These are phyloP conservation scores for Aeschynomene evenia DNA, from an alignment of 306 rosid genomes.

Conservation along the genomic window DNA sequence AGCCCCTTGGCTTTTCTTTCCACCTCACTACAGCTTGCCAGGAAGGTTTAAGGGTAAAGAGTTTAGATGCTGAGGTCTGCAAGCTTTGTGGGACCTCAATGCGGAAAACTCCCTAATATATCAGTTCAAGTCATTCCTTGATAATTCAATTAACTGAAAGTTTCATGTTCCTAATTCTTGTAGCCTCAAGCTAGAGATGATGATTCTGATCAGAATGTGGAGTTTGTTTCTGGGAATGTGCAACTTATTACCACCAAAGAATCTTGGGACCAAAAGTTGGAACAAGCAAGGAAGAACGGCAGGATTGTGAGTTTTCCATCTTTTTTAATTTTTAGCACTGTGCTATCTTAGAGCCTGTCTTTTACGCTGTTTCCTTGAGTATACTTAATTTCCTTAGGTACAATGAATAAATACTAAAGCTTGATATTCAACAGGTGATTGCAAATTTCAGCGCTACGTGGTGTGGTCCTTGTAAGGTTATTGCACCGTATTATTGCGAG, in stretches of 20 bases:
- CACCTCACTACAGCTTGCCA: not conserved
- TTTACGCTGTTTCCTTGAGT: not conserved
- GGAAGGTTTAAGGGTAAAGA: not conserved
- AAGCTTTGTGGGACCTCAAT: not conserved
- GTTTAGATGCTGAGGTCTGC: conserved; percentile 2
- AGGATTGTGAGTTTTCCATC: conserved; percentile 53
- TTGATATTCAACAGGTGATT: conserved; percentile 57
- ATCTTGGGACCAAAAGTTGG: conserved; percentile 72
- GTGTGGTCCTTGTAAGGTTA: conserved; percentile 87
- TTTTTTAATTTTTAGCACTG: conserved; percentile 4
- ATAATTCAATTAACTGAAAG: conserved; percentile 21
- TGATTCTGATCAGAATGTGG: conserved; percentile 50
- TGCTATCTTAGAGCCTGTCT: not conserved
- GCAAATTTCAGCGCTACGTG: conserved; percentile 91
- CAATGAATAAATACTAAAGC: conserved; percentile 8
- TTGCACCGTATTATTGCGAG: conserved; percentile 62
- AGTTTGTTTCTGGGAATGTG: conserved; percentile 65
- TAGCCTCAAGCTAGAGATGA: conserved; percentile 39
- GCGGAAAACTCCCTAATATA: not conserved
- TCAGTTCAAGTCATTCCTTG: not conserved
- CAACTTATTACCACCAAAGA: conserved; percentile 60
- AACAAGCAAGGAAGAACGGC: conserved; percentile 65
- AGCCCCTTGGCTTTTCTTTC: conserved; percentile 4
- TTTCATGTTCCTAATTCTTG: conserved; percentile 30
- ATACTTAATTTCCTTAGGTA: not conserved